Evolutionary conservation across 2,329 filamentous ascomycete genomes (phyloP), one percentile per base, ranked within the genome.

Genomic region (Calcarisporium arbuscula): DNA sequence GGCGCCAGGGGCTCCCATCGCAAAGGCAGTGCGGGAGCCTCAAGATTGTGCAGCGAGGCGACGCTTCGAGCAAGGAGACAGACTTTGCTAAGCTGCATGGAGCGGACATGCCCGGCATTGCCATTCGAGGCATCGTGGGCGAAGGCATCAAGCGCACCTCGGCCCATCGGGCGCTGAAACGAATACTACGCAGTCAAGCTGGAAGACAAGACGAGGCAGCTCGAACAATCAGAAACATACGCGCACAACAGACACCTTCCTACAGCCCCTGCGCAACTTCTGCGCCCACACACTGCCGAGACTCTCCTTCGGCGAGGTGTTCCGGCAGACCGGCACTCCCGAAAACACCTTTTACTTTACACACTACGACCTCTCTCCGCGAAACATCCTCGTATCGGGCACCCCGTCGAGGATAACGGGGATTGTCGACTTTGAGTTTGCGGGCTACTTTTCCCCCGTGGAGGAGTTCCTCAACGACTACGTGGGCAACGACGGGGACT

Each of bases 381-480:
- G 48, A 11, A 50, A 50, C 25, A 36, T 49, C 4, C 43, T 50
- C 9, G 26, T 50, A 1, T 19, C 31, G 2, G 41, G 35, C 1
- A 34, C 33, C 5, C 42, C 42, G 1, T 40, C 40, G 2, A 25
- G 23, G 8, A 45, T 50, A 17, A 44, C 40, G 2, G 48, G 46
- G 2, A 39, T 50, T 11, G 42, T 50, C 5, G 48, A 50, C 28
- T 46, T 43, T 38, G 48, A 50, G 28, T 50, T 48, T 33, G 35
- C 48, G 3, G 46, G 48, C 14, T 50, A 49, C 37, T 49, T 48
- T 28, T 22, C 39, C 2, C 40, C 38, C 2, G 18, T 40, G 2
- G 43, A 50, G 12, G 48, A 47, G 29, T 49, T 49, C 22, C 28
- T 42, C 9, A 40, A 37, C 14, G 42, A 41, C 23, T 33, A 35